Base-by-base conservation (phyloP, 176 grass and related monocot species). In the Echinochloa phyllopogon region DNA sequence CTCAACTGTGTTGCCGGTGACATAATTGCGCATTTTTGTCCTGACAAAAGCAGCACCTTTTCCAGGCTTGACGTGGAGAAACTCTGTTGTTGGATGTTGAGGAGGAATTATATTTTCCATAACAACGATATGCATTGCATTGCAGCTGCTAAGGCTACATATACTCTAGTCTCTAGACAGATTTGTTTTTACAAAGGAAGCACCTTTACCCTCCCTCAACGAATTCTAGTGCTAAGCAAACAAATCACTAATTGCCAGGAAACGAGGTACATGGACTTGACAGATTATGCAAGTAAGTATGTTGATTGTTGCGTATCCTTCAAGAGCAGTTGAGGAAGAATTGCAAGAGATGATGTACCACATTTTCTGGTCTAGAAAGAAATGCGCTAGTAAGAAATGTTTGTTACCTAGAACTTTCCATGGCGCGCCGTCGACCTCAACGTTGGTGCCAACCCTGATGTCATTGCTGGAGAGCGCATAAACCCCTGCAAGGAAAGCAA, bases 41-140 rank as follows among this genome's bases (percentile, higher is more conserved):
- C 96, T 94, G 75, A 99, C 90, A 75, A 99, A 99, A 75, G 96
- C 96, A 17, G 96, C 96, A 74, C 93, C 96, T 87, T 99, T 99
- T 71, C 96, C 96, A 74, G 96, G 96, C 84, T 99, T 99, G 58
- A 99, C 93, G 44, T 99, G 96, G 49, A 99, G 94, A 78, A 99
- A 99, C 58, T 96, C 96, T 99, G 86, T 64, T 84, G 77, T 81
- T 70, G 43, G 21, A 75, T 78, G 55, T 49, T 67, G 50, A 74
- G 68, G n/a, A 69, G 52, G 72, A 44, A 29, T 27, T 57, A 41
- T 56, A 6, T 55, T 65, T 64, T 5, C 24, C 39, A 49, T 21
- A 27, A 24, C 5, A 57, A 16, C 10, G 7, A 65, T 6, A 18
- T 10, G 25, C 18, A 68, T 66, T 81, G 66, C 17, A 61, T 4